These are phyloP conservation scores for Alternaria burnsii DNA, from an alignment of 2,329 filamentous ascomycete species.

Conservation along the genomic window DNA sequence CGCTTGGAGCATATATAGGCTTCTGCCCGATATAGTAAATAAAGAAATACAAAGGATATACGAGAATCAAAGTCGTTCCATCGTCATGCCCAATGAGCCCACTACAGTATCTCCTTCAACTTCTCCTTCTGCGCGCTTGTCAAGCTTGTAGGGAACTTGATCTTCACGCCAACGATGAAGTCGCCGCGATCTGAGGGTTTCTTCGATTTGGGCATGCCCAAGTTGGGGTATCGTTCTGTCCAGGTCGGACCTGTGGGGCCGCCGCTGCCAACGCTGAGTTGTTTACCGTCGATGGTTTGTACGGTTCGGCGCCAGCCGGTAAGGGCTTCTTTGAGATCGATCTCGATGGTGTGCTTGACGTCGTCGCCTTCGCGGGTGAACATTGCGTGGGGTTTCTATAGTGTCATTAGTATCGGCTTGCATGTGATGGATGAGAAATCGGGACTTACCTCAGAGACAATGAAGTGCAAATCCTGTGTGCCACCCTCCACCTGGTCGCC, in stretches of 20 bases:
- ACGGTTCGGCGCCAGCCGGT: conserved; percentile 95
- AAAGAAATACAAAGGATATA: conserved; percentile 5
- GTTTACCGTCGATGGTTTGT: conserved; percentile 89
- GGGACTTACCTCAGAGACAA: conserved; percentile 84
- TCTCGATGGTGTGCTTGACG: conserved; percentile 77
- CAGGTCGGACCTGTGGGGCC: conserved; percentile 88
- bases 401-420: conserved; percentile 25
- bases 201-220: conserved; percentile 97
- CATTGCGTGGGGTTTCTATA: conserved; percentile 82
- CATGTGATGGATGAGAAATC: background rate
- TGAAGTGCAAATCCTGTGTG: conserved; percentile 93
- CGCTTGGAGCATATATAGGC: conserved; percentile 12
- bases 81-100: background rate
- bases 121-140: conserved; percentile 80
- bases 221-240: conserved; percentile 79
- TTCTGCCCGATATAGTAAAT: background rate
- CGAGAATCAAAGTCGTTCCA: conserved; percentile 3
- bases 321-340: conserved; percentile 90
- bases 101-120: conserved; percentile 77
- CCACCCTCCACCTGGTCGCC: conserved; percentile 97
- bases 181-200: conserved; percentile 85
- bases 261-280: conserved; percentile 78
- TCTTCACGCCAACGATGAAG: conserved; percentile 88
- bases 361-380: conserved; percentile 91
- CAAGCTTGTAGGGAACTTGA: conserved; percentile 86